phyloP scores from a whole-genome alignment of 306 rosid species.

The Ormosia semicastrata region DNA sequence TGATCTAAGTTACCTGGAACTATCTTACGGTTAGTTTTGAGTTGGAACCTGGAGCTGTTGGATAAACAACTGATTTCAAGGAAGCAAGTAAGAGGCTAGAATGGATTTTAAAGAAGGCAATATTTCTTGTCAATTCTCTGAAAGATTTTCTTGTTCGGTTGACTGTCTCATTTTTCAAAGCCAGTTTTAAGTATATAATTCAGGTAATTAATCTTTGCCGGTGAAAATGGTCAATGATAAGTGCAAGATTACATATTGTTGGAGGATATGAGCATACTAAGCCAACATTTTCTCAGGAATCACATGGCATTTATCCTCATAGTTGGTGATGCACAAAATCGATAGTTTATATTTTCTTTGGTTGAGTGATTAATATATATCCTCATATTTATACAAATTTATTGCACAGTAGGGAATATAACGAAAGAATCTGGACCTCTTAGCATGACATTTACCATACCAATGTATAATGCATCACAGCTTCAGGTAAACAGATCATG shows the following conservation, averaged over 20 bases:
- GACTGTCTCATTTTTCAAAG: background rate
- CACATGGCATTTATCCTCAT: conserved; percentile 45
- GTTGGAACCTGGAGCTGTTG: conserved; percentile 73
- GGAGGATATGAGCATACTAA: conserved; percentile 84
- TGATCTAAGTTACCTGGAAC: conserved; percentile 26
- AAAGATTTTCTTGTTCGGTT: background rate
- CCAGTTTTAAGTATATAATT: background rate
- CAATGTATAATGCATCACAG: conserved; percentile 74
- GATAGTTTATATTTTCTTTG: background rate
- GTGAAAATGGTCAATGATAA: conserved; percentile 35
- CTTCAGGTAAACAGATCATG: conserved; percentile 59
- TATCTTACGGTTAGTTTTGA: conserved; percentile 76
- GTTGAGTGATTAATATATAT: background rate
- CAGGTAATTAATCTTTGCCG: background rate
- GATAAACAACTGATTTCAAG: conserved; percentile 78
- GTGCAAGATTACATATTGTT: conserved; percentile 50
- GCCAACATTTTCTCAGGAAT: conserved; percentile 73
- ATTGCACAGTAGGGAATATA: conserved; percentile 55
- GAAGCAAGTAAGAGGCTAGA: conserved; percentile 76
- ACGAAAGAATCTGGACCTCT: conserved; percentile 86
- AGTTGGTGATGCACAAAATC: conserved; percentile 12
- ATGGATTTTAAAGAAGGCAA: conserved; percentile 76
- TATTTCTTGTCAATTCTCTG: conserved; percentile 27
- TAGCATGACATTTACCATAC: conserved; percentile 87
- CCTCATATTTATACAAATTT: conserved; percentile 18